Percentiles rank a stretch among this genome's conserved stretches.
Evolutionary conservation across 805 yeast genomes (phyloP).

Genomic region (Pichia deserticola): DNA sequence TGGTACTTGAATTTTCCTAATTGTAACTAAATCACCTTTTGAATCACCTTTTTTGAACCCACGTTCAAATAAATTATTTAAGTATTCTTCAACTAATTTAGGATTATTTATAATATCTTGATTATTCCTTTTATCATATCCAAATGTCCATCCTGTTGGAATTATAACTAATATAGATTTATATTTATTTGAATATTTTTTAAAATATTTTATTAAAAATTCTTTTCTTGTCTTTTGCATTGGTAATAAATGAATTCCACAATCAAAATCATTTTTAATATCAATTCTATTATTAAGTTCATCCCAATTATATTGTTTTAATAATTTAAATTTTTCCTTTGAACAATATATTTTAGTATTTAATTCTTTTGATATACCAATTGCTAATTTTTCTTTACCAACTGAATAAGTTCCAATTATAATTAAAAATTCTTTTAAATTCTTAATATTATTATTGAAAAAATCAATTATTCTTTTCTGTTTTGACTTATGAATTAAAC

Average conservation of each 20-base stretch:
- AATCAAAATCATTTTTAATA: slow-evolving; percentile 35
- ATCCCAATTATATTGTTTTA: slow-evolving; percentile 40
- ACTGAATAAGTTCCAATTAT: slow-evolving; percentile 85
- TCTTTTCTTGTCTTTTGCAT: slow-evolving; percentile 47
- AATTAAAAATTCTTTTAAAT: slow-evolving; percentile 31
- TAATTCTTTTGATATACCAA: slow-evolving; percentile 48
- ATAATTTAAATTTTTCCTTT: slow-evolving; percentile 38
- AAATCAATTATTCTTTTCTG: slow-evolving; percentile 34
- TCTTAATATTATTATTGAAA: slow-evolving; percentile 10
- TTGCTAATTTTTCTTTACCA: slow-evolving; percentile 85
- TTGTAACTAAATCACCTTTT: slow-evolving; percentile 10
- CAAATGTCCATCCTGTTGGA: slow-evolving; percentile 92
- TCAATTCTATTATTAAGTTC: slow-evolving; percentile 32
- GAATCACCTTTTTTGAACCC: slow-evolving; percentile 6
- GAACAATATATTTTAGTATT: slow-evolving; percentile 50
- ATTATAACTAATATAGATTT: slow-evolving; percentile 62
- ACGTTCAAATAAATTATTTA: slow-evolving; percentile 2
- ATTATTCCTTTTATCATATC: slow-evolving; percentile 7
- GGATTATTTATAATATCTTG: too few species aligned
- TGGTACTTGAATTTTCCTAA: slow-evolving; percentile 37
- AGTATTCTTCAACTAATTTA: background rate
- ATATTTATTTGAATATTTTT: slow-evolving; percentile 37
- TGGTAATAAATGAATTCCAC: slow-evolving; percentile 68
- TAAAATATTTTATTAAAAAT: slow-evolving; percentile 43
- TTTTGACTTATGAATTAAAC: slow-evolving; percentile 15